Conservation (phyloP, 2,329 filamentous ascomycete genomes). For the Fusarium foetens region DNA sequence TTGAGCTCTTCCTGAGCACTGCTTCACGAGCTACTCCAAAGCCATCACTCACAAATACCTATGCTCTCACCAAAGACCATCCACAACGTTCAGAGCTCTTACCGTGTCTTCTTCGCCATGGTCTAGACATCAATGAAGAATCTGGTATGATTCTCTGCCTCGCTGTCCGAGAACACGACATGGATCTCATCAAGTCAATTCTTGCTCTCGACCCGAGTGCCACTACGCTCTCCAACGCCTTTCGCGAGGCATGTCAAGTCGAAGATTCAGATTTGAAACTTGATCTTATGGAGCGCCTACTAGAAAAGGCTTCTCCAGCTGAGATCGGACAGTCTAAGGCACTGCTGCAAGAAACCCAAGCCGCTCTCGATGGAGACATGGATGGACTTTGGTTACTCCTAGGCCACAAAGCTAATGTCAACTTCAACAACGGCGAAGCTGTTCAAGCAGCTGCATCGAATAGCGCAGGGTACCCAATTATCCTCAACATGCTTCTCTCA, state of each 20-base stretch:
- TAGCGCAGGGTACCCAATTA: not conserved
- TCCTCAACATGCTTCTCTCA: conserved; percentile 10
- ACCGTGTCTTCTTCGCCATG: not conserved
- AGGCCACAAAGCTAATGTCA: conserved; percentile 12
- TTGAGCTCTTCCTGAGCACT: not conserved
- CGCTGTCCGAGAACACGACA: not conserved
- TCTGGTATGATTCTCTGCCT: not conserved
- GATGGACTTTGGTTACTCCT: not conserved
- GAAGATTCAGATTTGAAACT: not conserved
- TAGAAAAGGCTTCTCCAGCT: not conserved
- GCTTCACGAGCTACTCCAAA: not conserved
- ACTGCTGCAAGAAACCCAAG: conserved; percentile 1
- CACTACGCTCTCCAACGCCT: not conserved
- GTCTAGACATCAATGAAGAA: not conserved
- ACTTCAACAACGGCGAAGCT: conserved; percentile 2
- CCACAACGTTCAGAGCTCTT: not conserved
- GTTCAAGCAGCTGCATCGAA: conserved; percentile 5
- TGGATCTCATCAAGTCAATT: not conserved
- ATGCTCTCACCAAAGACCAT: not conserved
- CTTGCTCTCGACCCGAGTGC: not conserved
- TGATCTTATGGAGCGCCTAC: not conserved
- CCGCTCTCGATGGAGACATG: not conserved
- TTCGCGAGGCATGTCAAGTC: not conserved
- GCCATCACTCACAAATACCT: not conserved
- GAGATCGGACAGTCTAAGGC: conserved; percentile 17